Evolutionary conservation across 1,284 basidiomycete genomes (phyloP).

Genomic region (Malassezia caprae): DNA sequence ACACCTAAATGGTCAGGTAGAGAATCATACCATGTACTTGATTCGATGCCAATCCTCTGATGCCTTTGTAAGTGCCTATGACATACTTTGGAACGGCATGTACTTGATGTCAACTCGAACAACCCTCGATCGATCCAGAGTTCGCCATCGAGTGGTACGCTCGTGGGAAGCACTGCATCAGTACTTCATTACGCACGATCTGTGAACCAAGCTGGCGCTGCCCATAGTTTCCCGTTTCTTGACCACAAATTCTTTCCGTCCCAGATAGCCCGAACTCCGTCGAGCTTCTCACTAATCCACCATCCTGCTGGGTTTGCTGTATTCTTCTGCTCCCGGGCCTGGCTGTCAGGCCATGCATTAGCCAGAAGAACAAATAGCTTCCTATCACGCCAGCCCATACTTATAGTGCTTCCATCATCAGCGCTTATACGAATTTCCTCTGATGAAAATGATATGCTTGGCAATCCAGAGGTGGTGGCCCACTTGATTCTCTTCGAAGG

Average conservation of each 20-base stretch:
- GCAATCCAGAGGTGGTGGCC: neutral
- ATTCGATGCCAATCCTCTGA: constrained; percentile 56
- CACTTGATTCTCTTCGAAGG: constrained; percentile 49
- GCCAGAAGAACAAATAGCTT: constrained; percentile 53
- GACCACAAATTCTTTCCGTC: constrained; percentile 57
- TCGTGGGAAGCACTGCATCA: constrained; percentile 55
- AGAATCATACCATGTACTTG: constrained; percentile 54
- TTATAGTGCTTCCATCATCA: neutral
- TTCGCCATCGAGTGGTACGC: constrained; percentile 58
- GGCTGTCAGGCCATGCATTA: constrained; percentile 52
- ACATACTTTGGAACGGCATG: constrained; percentile 30
- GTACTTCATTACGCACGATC: constrained; percentile 51
- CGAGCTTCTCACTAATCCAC: constrained; percentile 59
- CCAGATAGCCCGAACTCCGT: constrained; percentile 54
- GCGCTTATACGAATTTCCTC: neutral
- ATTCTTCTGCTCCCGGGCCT: neutral
- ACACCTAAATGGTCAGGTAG: constrained; percentile 51
- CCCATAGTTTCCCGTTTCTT: constrained; percentile 58
- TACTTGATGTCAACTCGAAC: constrained; percentile 27
- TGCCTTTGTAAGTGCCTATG: constrained; percentile 19
- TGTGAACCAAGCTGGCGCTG: constrained; percentile 57
- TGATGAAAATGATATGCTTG: neutral
- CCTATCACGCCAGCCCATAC: neutral
- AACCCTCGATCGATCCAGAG: constrained; percentile 37
- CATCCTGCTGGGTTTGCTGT: constrained; percentile 55